Percentiles rank a stretch among this genome's conserved stretches.
Conservation (phyloP, 2,329 filamentous ascomycete genomes). For the Aaosphaeria arxii region DNA sequence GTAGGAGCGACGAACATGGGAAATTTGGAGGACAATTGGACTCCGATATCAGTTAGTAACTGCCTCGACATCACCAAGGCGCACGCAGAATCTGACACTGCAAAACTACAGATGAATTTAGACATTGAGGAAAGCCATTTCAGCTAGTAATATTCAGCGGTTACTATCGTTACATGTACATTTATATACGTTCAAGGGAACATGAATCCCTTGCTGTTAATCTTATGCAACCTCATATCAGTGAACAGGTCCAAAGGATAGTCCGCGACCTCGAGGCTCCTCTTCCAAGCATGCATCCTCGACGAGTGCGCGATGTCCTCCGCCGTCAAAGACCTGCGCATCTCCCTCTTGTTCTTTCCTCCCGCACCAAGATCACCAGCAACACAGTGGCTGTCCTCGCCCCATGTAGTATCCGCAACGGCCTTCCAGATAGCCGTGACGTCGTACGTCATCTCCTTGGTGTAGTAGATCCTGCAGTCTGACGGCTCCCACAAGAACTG, state of each 20-base stretch:
- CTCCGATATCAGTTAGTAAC: neutral
- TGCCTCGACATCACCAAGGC: neutral
- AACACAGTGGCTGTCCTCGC: conserved; percentile 27
- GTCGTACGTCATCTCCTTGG: conserved; percentile 53
- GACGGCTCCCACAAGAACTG: conserved; percentile 63
- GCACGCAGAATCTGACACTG: neutral
- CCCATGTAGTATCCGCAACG: conserved; percentile 34
- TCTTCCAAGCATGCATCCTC: conserved; percentile 30
- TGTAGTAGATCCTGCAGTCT: conserved; percentile 62
- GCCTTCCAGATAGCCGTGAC: conserved; percentile 54
- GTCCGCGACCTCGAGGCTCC: conserved; percentile 19
- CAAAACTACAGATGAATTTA: too few species aligned
- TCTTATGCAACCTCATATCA: conserved; percentile 18
- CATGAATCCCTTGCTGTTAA: conserved; percentile 1
- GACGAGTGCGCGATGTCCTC: conserved; percentile 21
- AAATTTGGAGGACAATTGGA: neutral
- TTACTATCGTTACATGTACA: too few species aligned
- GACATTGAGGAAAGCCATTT: too few species aligned
- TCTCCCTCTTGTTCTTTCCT: conserved; percentile 15
- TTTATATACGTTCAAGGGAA: too few species aligned
- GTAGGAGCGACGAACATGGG: too few species aligned
- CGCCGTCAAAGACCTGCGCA: conserved; percentile 12
- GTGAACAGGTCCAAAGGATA: conserved; percentile 37
- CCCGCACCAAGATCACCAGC: conserved; percentile 24
- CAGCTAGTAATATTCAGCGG: too few species aligned